Base-by-base conservation (phyloP, 495 filamentous ascomycete genomes). In the Lasiosphaeriaceae sp. region DNA sequence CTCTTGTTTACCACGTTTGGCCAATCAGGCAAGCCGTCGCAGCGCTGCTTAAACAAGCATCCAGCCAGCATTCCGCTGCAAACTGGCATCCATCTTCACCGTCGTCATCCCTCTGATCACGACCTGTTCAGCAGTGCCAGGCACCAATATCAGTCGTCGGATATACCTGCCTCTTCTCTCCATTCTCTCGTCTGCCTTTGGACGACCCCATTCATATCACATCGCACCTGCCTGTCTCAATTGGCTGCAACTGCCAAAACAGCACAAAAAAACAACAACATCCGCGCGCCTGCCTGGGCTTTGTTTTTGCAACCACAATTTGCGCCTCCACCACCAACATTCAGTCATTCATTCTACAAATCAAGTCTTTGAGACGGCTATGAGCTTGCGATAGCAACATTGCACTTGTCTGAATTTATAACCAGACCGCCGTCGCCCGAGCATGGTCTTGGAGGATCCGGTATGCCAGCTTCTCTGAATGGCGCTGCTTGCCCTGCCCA, bases 401-500 rank as follows among this genome's bases (percentile, higher is more conserved):
- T 9, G 9, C 26, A 14, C 16, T 16, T 26, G 22, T 39, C 45
- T 35, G 20, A 50, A 52, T 19, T 22, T 51, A 22, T 52, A 35
- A 58, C 9, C 45, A 47, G 39, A 43, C 21, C 17, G 23, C 22
- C 37, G 55, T 29, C 24, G 52, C 49, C 60, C 48, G 54, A 65
- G 56, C 50, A 75, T 74, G 72, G 67, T 70, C 53, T 71, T 68
- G 23, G 67, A 73, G 47, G 71, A 76, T 48, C 71, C 74, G 37
- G 75, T 77, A 70, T 56, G 75, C 66, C 26, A 50, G 44, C 2
- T 23, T 22, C 43, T 35, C 22, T 19, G n/a, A 14, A 17, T 47
- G 14, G n/a, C 1, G 24, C 5, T 47, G 35, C 49, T 29, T n/a
- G 12, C n/a, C 35, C 37, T 17, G 16, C 29, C 21, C 35, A 47